Base-by-base conservation (phyloP, 2,329 filamentous ascomycete species). In the Cryphonectria parasitica region DNA sequence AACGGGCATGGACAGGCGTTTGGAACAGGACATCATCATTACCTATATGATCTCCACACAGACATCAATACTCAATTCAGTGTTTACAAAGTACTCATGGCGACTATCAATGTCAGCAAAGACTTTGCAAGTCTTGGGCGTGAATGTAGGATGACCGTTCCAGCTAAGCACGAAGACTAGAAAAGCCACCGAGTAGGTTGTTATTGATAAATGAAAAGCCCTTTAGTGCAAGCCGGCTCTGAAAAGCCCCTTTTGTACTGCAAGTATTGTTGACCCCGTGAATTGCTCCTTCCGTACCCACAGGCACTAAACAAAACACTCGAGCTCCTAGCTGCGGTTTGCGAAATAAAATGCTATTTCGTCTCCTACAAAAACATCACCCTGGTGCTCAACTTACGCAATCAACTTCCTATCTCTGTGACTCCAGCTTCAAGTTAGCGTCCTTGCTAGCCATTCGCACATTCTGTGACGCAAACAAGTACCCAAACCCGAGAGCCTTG, bases 1-100 rank as follows among this genome's bases (percentile, higher is more conserved):
- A 45, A 49, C 34, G 43, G 43, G 63, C 63, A 64, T 64, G 25
- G 52, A 49, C 63, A 64, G 63, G 43, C 43, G 63, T 49, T 31
- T 36, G 28, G 43, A 31, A 52, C 3, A 22, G 28, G 63, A 17
- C 54, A 58, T 58, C 17, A 58, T 31, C 13, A 31, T 28, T 11
- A 19, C 54, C 5, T 10, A 49, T 49, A 49, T 49, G 7, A 49
- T 49, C 45, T 49, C 19, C 7, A 49, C 22, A 49, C 22, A n/a
- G 45, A n/a, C n/a, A 49, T 49, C 5, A 49, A 49, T 49, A 49
- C 22, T n/a, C 45, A 49, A 10, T 22, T n/a, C 1, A n/a, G 8
- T 49, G 11, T n/a, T 49, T n/a, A 6, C n/a, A 45, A 45, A 45
- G 17, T 45, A 22, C 17, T 7, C 22, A 1, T 45, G 4, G 17